A percentile compares a stretch with the other conserved stretches of the same genome.
These are phyloP conservation scores for Boletus fagicola DNA, from an alignment of 768 basidiomycete species.

Conservation along the genomic window DNA sequence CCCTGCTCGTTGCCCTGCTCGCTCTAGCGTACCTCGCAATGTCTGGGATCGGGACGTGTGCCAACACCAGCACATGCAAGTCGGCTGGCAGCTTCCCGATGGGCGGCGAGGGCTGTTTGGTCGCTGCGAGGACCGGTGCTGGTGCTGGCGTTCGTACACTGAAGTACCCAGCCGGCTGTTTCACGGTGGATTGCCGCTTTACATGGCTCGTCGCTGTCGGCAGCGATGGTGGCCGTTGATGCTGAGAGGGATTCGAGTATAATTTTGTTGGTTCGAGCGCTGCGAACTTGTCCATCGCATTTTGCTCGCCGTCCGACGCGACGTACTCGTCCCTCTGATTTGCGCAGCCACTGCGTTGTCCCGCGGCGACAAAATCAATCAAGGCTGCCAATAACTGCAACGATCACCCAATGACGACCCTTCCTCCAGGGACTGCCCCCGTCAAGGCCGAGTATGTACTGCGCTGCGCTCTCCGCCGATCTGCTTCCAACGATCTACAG, in stretches of 20 bases:
- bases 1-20: too few relatives aligned
- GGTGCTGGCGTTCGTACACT: background rate
- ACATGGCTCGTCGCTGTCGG: slow-evolving; percentile 13
- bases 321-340: background rate
- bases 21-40: too few relatives aligned
- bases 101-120: slow-evolving; percentile 34
- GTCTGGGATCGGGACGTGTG: slow-evolving; percentile 40
- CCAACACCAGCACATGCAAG: slow-evolving; percentile 71
- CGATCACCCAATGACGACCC: slow-evolving; percentile 6
- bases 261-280: slow-evolving; percentile 74
- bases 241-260: slow-evolving; percentile 37
- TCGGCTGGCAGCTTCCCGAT: slow-evolving; percentile 81
- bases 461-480: background rate
- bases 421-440: slow-evolving; percentile 47
- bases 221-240: slow-evolving; percentile 21
- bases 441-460: slow-evolving; percentile 50
- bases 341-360: slow-evolving; percentile 13
- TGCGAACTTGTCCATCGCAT: slow-evolving; percentile 80
- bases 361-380: background rate
- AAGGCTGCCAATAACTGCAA: background rate
- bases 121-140: slow-evolving; percentile 16
- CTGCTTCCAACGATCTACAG: slow-evolving; percentile 25
- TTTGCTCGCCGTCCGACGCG: slow-evolving; percentile 6
- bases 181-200: slow-evolving; percentile 8
- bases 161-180: slow-evolving; percentile 5